phyloP scores from a whole-genome alignment of 140 eudicot species.

The Flaveria floridana region DNA sequence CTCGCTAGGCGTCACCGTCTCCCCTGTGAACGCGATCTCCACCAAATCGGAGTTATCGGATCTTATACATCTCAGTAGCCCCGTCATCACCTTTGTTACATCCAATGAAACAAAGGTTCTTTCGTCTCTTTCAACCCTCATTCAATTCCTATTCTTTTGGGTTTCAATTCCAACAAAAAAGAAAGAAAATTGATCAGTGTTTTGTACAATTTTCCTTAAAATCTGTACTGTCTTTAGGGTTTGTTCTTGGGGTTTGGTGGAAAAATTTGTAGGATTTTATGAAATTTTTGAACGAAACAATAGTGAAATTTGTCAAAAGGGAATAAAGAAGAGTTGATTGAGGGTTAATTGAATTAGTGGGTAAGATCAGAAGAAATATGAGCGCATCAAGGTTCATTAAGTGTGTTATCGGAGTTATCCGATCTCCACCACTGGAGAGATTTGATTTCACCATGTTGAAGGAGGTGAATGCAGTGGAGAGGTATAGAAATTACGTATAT shows the following conservation, averaged over 20 bases:
- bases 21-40: constrained; percentile 84
- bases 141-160: constrained; percentile 38
- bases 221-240: constrained; percentile 41
- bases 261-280: neutral
- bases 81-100: constrained; percentile 52
- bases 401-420: too few species aligned
- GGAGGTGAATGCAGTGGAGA: constrained; percentile 54
- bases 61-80: constrained; percentile 46
- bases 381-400: too few species aligned
- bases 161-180: constrained; percentile 23
- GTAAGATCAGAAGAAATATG: too few species aligned
- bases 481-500: constrained; percentile 60
- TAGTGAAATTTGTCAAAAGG: neutral
- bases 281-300: neutral
- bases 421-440: constrained; percentile 52
- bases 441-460: constrained; percentile 80
- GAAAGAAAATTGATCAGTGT: neutral
- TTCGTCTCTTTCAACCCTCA: constrained; percentile 26
- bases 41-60: constrained; percentile 58
- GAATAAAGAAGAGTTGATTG: too few species aligned
- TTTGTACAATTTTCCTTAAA: constrained; percentile 6
- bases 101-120: constrained; percentile 34
- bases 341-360: too few species aligned
- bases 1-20: constrained; percentile 53
- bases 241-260: constrained; percentile 20